These are phyloP conservation scores for Phytophthora cactorum DNA, from an alignment of 352 stramenopile genomes.

Conservation along the genomic window DNA sequence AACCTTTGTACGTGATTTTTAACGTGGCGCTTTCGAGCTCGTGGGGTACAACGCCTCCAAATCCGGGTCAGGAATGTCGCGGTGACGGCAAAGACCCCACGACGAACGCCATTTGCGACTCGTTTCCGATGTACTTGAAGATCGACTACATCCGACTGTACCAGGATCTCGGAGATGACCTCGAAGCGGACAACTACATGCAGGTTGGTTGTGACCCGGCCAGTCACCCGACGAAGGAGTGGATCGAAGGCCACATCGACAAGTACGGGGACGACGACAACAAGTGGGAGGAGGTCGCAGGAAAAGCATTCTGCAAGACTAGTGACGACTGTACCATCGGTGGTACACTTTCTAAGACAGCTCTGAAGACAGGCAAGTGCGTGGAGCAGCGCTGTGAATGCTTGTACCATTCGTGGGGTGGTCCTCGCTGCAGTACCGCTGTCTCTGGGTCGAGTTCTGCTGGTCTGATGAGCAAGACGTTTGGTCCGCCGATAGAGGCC, in stretches of 20 bases:
- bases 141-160: constrained; percentile 75
- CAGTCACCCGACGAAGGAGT: constrained; percentile 63
- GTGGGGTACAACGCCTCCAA: constrained; percentile 79
- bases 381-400: constrained; percentile 48
- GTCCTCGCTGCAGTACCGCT: constrained; percentile 53
- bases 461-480: constrained; percentile 36
- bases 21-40: constrained; percentile 94
- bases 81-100: constrained; percentile 43
- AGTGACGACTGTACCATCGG: constrained; percentile 67
- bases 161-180: constrained; percentile 50
- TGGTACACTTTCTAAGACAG: constrained; percentile 33
- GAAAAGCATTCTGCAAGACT: constrained; percentile 45
- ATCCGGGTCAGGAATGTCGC: constrained; percentile 54
- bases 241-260: constrained; percentile 71
- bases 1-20: constrained; percentile 93
- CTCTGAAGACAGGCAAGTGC: constrained; percentile 55
- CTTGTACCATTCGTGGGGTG: constrained; percentile 48
- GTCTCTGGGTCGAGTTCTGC: constrained; percentile 19
- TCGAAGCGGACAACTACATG: constrained; percentile 57
- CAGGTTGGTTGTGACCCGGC: constrained; percentile 55
- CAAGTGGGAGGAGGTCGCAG: constrained; percentile 40
- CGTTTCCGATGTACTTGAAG: constrained; percentile 78
- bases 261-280: constrained; percentile 72
- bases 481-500: constrained; percentile 48
- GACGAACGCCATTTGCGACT: constrained; percentile 61